phyloP scores from a whole-genome alignment of 257 asterid genomes.

The Nicotiana noctiflora region DNA sequence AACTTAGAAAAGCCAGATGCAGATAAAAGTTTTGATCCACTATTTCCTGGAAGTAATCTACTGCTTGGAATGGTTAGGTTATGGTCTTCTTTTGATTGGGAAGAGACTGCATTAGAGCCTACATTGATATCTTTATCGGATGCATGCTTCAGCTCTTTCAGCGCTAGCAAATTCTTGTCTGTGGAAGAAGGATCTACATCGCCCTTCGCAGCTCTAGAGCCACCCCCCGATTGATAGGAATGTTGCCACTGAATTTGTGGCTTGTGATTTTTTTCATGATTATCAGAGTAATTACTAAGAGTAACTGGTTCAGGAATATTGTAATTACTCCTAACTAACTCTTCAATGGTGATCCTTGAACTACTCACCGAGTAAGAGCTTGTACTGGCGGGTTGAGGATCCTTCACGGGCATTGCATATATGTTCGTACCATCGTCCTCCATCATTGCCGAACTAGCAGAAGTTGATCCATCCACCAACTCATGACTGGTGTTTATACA shows the following conservation, averaged over 20 bases:
- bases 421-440: slow-evolving; percentile 1
- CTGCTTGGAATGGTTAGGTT: slow-evolving; percentile 8
- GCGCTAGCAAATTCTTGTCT: background rate
- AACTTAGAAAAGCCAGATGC: slow-evolving; percentile 33
- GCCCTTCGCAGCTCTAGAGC: background rate
- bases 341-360: slow-evolving; percentile 11
- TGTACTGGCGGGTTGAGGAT: background rate
- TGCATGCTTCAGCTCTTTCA: slow-evolving; percentile 5
- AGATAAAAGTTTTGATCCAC: slow-evolving; percentile 15
- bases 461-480: slow-evolving; percentile 13
- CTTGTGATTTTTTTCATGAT: background rate
- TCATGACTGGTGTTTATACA: slow-evolving; percentile 12
- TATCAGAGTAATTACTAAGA: slow-evolving; percentile 15
- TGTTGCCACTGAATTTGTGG: slow-evolving; percentile 7
- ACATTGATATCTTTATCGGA: slow-evolving; percentile 6
- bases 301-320: slow-evolving; percentile 11
- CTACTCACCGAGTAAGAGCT: slow-evolving; percentile 9
- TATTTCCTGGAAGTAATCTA: slow-evolving; percentile 1
- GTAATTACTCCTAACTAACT: slow-evolving; percentile 13
- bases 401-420: slow-evolving; percentile 12
- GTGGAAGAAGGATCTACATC: slow-evolving; percentile 3
- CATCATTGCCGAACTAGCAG: slow-evolving; percentile 8
- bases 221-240: slow-evolving; percentile 7
- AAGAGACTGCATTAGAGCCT: slow-evolving; percentile 14
- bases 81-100: slow-evolving; percentile 8